Evolutionary conservation across 352 stramenopile species (phyloP).

Genomic region (Globisporangium echinulatum): DNA sequence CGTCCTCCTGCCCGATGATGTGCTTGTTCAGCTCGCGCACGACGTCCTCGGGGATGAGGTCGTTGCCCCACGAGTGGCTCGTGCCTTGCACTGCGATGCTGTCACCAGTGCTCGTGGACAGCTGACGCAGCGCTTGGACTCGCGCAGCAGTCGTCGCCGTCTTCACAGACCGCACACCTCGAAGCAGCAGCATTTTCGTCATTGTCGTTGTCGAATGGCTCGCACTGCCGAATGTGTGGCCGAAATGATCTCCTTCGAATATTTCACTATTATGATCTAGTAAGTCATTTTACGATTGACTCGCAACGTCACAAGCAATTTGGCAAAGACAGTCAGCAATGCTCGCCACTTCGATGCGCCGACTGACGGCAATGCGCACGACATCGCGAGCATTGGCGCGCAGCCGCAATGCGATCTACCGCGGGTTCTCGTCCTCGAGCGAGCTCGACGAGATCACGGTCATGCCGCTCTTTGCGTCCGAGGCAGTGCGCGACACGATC

Average conservation of each 20-base stretch:
- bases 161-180: background rate
- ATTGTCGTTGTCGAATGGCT: background rate
- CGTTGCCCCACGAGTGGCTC: conserved; percentile 18
- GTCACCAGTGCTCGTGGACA: background rate
- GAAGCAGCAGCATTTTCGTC: background rate
- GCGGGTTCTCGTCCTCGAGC: conserved; percentile 9
- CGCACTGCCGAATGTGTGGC: too few relatives aligned
- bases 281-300: background rate
- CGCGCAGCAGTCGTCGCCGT: background rate
- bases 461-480: conserved; percentile 32
- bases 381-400: background rate
- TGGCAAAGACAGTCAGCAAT: background rate
- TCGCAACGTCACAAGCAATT: background rate
- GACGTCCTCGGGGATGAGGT: conserved; percentile 88
- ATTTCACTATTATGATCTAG: background rate
- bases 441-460: conserved; percentile 26
- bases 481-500: conserved; percentile 30
- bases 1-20: conserved; percentile 95
- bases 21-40: conserved; percentile 93
- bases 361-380: background rate
- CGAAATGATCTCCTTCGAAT: background rate
- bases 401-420: background rate
- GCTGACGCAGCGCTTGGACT: background rate
- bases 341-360: background rate
- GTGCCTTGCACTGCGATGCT: conserved; percentile 7